Evolutionary conservation across 805 yeast species (phyloP), one percentile per base, ranked within the genome.

Genomic region (Metschnikowia kunwiensis): DNA sequence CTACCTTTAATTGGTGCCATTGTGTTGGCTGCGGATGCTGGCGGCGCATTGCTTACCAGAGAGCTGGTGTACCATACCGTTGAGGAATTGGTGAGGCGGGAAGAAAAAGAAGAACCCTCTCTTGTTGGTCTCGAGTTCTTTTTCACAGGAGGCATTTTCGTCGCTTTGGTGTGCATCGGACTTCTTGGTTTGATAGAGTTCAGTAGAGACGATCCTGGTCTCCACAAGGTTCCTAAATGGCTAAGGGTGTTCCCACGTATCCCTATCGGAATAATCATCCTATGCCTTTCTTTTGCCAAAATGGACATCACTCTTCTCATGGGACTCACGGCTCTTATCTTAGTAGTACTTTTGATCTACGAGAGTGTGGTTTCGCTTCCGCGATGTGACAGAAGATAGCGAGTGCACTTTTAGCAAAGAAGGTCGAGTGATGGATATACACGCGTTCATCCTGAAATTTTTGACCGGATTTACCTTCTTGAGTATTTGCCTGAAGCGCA

Each of bases 1-100:
- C 43, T 77, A 24, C 77, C 80, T 0, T 55, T 77, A 27, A 66
- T 75, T 32, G 78, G 75, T 0, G 51, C 74, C 1, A 53, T 78
- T 34, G 66, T 77, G 21, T 60, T 78, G 21, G 72, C 77, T 19
- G 84, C 82, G 1, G 82, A 78, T 58, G 70, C 82, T 3, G 79
- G 75, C 13, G 76, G 75, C 1, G 78, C 75, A 16, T 49, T 77
- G 35, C 57, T 67, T 9, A 47, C 54, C 15, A 30, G 58, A 13
- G 63, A 61, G 8, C 42, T 33, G 36, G 24, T 24, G 1, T 37
- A 30, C 24, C 30, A 24, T 31, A 15, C 12, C n/a, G 43, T 31
- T 28, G 42, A 17, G 43, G 27, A 13, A 19, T 12, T 14, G 30
- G 36, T 13, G 25, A 30, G 27, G 31, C 15, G 30, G 10, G 27